A percentile compares a stretch with the other conserved stretches of the same genome.
phyloP scores from a whole-genome alignment of 495 filamentous ascomycete species.

The Xylaria grammica region DNA sequence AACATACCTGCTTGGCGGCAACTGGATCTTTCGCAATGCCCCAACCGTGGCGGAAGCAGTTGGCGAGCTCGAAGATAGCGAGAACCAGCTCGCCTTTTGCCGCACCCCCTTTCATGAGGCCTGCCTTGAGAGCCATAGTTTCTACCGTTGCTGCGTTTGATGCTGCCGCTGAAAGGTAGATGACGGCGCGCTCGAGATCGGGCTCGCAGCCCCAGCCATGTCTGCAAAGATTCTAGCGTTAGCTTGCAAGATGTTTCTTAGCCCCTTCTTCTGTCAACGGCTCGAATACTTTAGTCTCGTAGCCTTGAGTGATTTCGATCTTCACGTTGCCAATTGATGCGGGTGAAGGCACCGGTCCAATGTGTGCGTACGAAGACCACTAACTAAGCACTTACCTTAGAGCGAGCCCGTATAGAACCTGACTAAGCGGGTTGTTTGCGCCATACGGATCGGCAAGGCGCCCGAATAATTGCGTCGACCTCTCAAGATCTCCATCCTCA shows the following conservation, averaged over 20 bases:
- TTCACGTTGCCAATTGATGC: background rate
- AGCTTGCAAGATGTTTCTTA: conserved; percentile 21
- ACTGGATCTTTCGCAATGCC: conserved; percentile 86
- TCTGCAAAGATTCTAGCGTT: conserved; percentile 48
- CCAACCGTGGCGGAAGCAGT: conserved; percentile 97
- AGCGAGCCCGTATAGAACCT: conserved; percentile 95
- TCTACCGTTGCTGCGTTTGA: conserved; percentile 88
- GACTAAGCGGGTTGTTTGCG: conserved; percentile 88
- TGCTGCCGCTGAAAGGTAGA: conserved; percentile 86
- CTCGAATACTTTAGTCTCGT: background rate
- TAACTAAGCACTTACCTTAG: conserved; percentile 66
- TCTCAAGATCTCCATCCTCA: conserved; percentile 76
- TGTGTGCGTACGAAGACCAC: background rate
- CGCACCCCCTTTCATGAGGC: conserved; percentile 88
- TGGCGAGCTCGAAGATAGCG: conserved; percentile 93
- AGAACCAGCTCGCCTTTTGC: conserved; percentile 98
- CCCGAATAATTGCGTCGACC: conserved; percentile 85
- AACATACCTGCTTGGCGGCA: conserved; percentile 70
- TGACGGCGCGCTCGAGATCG: conserved; percentile 74
- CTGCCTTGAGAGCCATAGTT: conserved; percentile 77
- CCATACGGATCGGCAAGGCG: conserved; percentile 84
- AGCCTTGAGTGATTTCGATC: background rate
- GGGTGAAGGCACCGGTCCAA: background rate
- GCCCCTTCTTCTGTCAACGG: background rate
- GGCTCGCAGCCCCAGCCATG: conserved; percentile 91